These are phyloP conservation scores for Apiospora pterosperma DNA, from an alignment of 2,329 filamentous ascomycete genomes.

Conservation along the genomic window DNA sequence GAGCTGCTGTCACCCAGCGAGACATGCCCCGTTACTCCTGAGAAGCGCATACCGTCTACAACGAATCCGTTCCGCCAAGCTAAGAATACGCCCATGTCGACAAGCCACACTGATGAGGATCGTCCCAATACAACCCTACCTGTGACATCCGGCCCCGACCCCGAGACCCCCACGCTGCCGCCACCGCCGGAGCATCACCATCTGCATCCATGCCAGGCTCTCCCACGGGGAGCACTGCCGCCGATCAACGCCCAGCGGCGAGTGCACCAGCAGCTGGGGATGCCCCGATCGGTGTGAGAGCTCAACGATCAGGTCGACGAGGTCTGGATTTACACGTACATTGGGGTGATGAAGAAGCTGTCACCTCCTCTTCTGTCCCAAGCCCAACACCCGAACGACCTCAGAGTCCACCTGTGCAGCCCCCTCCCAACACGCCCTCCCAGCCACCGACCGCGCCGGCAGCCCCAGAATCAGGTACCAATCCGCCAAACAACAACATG, in stretches of 20 bases:
- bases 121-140: not conserved
- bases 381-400: not conserved
- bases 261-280: not conserved
- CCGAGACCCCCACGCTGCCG: not conserved
- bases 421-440: not conserved
- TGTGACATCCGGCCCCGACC: not conserved
- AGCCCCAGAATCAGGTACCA: not conserved
- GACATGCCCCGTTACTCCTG: not conserved
- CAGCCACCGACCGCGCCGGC: not conserved
- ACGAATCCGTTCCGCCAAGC: not conserved
- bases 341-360: not conserved
- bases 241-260: not conserved
- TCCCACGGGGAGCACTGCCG: not conserved
- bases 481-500: not conserved
- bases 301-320: not conserved
- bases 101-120: not conserved
- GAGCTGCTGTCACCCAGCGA: not conserved
- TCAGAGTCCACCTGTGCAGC: not conserved
- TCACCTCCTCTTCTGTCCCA: not conserved
- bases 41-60: not conserved
- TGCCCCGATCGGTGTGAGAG: not conserved
- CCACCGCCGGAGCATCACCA: not conserved
- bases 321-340: slow-evolving; percentile 4
- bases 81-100: not conserved
- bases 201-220: not conserved